Evolutionary conservation across 2,329 filamentous ascomycete genomes (phyloP).

Genomic region (Paraphaeosphaeria minitans): DNA sequence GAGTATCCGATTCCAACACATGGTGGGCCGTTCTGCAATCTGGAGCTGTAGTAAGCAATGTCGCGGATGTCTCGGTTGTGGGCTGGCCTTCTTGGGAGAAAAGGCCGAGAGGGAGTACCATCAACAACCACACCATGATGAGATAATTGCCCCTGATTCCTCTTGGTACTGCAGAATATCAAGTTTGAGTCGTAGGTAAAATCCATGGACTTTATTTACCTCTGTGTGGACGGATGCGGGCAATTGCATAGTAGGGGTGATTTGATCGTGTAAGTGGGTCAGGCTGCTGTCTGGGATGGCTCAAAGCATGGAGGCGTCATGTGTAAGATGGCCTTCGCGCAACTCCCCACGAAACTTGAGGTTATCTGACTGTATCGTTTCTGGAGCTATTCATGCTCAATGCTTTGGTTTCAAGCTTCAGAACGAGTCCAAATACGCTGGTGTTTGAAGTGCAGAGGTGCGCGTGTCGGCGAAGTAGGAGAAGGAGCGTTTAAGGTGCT

Average conservation of each 20-base stretch:
- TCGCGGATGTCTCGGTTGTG: conserved; percentile 6
- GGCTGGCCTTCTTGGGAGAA: not conserved
- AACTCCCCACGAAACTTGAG: conserved; percentile 14
- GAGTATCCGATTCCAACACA: not conserved
- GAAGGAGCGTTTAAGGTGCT: conserved; percentile 34
- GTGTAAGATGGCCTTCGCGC: conserved; percentile 17
- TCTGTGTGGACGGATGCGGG: conserved; percentile 21
- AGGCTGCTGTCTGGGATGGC: conserved; percentile 36
- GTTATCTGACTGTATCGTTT: conserved; percentile 10
- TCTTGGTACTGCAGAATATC: conserved; percentile 19
- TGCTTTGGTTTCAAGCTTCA: conserved; percentile 52
- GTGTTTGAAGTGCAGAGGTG: conserved; percentile 43
- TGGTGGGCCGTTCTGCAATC: no score
- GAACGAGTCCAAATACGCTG: conserved; percentile 70
- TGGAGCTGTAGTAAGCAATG: conserved; percentile 1
- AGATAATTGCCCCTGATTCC: conserved; percentile 16
- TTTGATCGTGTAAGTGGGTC: conserved; percentile 39
- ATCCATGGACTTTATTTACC: conserved; percentile 9
- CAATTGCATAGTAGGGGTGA: conserved; percentile 13
- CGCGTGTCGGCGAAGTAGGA: conserved; percentile 35
- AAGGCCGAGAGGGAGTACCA: conserved; percentile 1
- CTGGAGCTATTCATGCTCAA: conserved; percentile 15
- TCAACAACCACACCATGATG: conserved; percentile 1
- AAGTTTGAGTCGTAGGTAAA: conserved; percentile 1
- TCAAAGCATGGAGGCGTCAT: conserved; percentile 31